A percentile compares a stretch with the other conserved stretches of the same genome.
These are phyloP conservation scores for Vitellaria paradoxa DNA, from an alignment of 179 eudicot species.

Conservation along the genomic window DNA sequence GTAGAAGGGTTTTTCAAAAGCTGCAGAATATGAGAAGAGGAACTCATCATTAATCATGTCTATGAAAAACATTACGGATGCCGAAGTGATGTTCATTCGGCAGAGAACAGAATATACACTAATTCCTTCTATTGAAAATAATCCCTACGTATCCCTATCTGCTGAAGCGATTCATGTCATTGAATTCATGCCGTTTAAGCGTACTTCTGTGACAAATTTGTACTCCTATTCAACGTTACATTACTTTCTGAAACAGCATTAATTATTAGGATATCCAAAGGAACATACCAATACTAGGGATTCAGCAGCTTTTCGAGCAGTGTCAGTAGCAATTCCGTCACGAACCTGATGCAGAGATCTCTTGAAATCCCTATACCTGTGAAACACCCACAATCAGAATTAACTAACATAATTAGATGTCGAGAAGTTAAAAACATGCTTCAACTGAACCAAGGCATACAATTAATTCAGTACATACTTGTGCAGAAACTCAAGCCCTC, in stretches of 20 bases:
- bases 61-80: neutral
- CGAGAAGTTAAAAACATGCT: neutral
- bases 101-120: neutral
- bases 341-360: constrained; percentile 75
- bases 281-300: constrained; percentile 65
- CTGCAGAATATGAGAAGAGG: constrained; percentile 41
- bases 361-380: constrained; percentile 90
- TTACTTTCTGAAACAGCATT: neutral
- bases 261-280: neutral
- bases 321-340: constrained; percentile 56
- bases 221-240: neutral
- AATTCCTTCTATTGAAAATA: neutral
- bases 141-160: neutral
- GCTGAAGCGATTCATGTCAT: neutral
- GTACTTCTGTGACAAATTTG: neutral
- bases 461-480: constrained; percentile 45
- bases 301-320: constrained; percentile 79
- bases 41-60: neutral
- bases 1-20: constrained; percentile 94
- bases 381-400: constrained; percentile 12
- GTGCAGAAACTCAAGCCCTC: constrained; percentile 89
- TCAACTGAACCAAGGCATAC: neutral
- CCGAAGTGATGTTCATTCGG: neutral
- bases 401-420: neutral
- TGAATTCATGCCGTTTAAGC: neutral